These are phyloP conservation scores for Mucor irregularis DNA, from an alignment of 371 early-diverging fungal genomes.

Conservation along the genomic window DNA sequence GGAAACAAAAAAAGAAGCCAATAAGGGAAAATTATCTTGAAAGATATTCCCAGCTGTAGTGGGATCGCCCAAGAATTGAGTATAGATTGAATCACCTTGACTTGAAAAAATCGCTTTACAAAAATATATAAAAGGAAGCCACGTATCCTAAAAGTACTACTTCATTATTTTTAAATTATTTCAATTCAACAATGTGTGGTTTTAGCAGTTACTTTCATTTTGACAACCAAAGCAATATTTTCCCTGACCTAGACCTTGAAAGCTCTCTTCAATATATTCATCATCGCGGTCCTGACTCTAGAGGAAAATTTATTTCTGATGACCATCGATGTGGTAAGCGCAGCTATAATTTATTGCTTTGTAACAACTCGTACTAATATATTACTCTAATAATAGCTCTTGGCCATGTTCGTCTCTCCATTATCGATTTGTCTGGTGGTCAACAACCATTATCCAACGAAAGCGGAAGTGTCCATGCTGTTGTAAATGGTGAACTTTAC, in stretches of 20 bases:
- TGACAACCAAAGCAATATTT: neutral
- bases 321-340: conserved; percentile 24
- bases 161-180: neutral
- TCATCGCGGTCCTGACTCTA: conserved; percentile 26
- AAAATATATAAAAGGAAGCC: too few relatives aligned
- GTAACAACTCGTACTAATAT: neutral
- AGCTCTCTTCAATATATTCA: conserved; percentile 19
- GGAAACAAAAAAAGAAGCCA: too few relatives aligned
- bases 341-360: neutral
- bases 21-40: too few relatives aligned
- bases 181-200: conserved; percentile 21
- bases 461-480: conserved; percentile 78
- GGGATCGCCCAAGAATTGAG: too few relatives aligned
- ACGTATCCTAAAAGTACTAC: too few relatives aligned
- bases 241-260: conserved; percentile 20
- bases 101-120: too few relatives aligned
- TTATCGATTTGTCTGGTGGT: conserved; percentile 26
- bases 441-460: conserved; percentile 88
- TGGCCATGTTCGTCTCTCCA: conserved; percentile 24
- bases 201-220: conserved; percentile 26
- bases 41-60: too few relatives aligned
- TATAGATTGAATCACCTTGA: too few relatives aligned
- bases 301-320: conserved; percentile 12
- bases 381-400: neutral
- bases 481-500: conserved; percentile 97